These are phyloP conservation scores for Xerocomellus amylosporus DNA, from an alignment of 768 basidiomycete species.

Conservation along the genomic window DNA sequence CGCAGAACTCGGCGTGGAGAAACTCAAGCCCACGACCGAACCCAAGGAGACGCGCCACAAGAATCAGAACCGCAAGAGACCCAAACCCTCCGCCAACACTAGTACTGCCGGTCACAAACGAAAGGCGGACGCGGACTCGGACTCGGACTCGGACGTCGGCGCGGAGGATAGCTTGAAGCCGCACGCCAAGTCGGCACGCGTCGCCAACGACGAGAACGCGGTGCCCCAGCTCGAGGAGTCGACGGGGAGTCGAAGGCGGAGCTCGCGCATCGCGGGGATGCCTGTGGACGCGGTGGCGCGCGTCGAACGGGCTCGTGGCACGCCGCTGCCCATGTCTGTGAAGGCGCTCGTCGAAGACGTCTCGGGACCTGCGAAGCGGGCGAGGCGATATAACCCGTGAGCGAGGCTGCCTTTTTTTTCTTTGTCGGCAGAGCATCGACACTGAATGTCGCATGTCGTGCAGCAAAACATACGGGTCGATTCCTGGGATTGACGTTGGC, in stretches of 20 bases:
- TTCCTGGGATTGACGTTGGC: constrained; percentile 76
- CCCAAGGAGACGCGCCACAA: constrained; percentile 40
- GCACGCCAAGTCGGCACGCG: constrained; percentile 17
- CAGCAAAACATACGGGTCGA: constrained; percentile 77
- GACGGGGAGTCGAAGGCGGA: constrained; percentile 50
- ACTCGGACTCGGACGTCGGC: constrained; percentile 29
- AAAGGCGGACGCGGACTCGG: constrained; percentile 29
- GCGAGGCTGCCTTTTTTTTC: not conserved
- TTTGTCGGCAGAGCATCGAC: constrained; percentile 13
- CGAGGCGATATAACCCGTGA: constrained; percentile 36
- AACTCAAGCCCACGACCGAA: constrained; percentile 43
- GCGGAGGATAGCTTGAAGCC: constrained; percentile 28
- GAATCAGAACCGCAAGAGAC: not conserved
- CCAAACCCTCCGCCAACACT: not conserved
- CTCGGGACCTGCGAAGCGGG: constrained; percentile 34
- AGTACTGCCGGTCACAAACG: constrained; percentile 39
- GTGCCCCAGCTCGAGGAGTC: not conserved
- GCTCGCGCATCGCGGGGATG: constrained; percentile 62
- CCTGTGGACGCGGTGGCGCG: constrained; percentile 44
- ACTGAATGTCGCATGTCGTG: constrained; percentile 6
- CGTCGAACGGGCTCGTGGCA: constrained; percentile 36
- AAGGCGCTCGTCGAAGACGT: constrained; percentile 34
- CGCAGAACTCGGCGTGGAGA: constrained; percentile 38
- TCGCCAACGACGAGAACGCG: constrained; percentile 20
- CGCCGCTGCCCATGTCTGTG: constrained; percentile 39